Conservation (phyloP, 2,329 filamentous ascomycete species). For the Fusarium napiforme region DNA sequence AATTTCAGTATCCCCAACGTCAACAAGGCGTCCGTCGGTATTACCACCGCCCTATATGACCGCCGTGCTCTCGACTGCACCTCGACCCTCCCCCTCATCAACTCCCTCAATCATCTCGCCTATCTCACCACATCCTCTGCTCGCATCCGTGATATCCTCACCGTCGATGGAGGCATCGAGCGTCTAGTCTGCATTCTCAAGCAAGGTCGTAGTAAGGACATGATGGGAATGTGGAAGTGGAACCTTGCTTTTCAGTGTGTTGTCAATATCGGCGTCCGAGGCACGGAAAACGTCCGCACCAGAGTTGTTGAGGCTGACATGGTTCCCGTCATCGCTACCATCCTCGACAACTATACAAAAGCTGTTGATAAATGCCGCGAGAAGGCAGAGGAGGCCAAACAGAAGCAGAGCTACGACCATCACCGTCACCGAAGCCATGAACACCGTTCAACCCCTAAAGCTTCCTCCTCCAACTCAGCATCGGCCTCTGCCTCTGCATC, state of each 20-base stretch:
- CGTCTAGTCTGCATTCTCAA: slow-evolving; percentile 97
- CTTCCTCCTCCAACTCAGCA: slow-evolving; percentile 48
- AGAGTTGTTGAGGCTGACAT: slow-evolving; percentile 98
- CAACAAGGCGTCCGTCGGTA: slow-evolving; percentile 99
- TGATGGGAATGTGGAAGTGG: slow-evolving; percentile 99
- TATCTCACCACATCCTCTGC: slow-evolving; percentile 98
- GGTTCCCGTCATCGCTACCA: slow-evolving; percentile 98
- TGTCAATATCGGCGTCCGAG: slow-evolving; percentile 97
- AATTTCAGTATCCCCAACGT: slow-evolving; percentile 99
- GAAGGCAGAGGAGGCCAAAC: slow-evolving; percentile 84
- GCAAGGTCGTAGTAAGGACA: slow-evolving; percentile 93
- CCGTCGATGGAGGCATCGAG: slow-evolving; percentile 98
- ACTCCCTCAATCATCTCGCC: slow-evolving; percentile 97
- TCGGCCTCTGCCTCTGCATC: slow-evolving; percentile 53
- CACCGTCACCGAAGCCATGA: slow-evolving; percentile 63
- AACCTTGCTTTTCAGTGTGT: slow-evolving; percentile 99
- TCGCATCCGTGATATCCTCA: slow-evolving; percentile 96
- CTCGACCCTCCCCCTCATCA: slow-evolving; percentile 96
- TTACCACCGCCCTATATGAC: slow-evolving; percentile 98
- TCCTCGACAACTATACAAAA: slow-evolving; percentile 98
- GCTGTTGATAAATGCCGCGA: slow-evolving; percentile 92
- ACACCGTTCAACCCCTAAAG: slow-evolving; percentile 59
- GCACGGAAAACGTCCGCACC: slow-evolving; percentile 92
- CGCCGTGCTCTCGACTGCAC: slow-evolving; percentile 97
- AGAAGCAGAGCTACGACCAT: slow-evolving; percentile 70